Evolutionary conservation across 345 rosid genomes (phyloP), one percentile per base, ranked within the genome.

Genomic region (Pistacia vera): DNA sequence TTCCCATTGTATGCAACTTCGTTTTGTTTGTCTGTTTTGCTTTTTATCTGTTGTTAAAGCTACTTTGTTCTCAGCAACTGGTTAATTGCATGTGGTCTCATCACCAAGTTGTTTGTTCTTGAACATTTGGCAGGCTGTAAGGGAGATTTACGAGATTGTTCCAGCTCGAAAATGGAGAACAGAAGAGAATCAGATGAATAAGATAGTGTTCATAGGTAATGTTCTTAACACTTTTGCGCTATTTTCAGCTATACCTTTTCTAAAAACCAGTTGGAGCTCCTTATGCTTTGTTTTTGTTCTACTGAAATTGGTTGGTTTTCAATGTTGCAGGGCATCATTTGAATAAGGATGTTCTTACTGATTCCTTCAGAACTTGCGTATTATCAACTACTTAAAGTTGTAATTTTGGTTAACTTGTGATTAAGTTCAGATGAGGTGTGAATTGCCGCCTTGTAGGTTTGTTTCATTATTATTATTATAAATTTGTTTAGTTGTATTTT

Each of bases 61-160:
- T 35, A 28, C 64, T 30, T 30, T 11, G 41, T 12, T 36, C 8
- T 16, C 48, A 35, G 16, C 41, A 4, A 51, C 20, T 25, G 38
- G 7, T 63, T 74, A n/a, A 48, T 52, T 46, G 35, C 18, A 16
- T 62, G 18, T 13, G 33, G 62, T 76, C 61, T 67, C 60, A 65
- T 73, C 74, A 60, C 73, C 11, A 66, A 66, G 55, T 55, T 69
- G 52, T 65, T 62, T 68, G 77, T 77, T 61, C 28, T 48, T 75
- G 25, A 68, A 57, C 76, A 59, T 75, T 30, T 75, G 74, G 77
- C 83, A 95, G 99, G 98, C 97, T 22, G 98, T 95, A 73, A 92
- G 87, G 83, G 98, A 95, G 88, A 89, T 95, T 82, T 95, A 95
- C 46, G 98, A 95, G 76, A 90, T 95, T 25, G 86, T 93, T 68